phyloP scores from a whole-genome alignment of 1,284 basidiomycete species.

The Trametes sp. region DNA sequence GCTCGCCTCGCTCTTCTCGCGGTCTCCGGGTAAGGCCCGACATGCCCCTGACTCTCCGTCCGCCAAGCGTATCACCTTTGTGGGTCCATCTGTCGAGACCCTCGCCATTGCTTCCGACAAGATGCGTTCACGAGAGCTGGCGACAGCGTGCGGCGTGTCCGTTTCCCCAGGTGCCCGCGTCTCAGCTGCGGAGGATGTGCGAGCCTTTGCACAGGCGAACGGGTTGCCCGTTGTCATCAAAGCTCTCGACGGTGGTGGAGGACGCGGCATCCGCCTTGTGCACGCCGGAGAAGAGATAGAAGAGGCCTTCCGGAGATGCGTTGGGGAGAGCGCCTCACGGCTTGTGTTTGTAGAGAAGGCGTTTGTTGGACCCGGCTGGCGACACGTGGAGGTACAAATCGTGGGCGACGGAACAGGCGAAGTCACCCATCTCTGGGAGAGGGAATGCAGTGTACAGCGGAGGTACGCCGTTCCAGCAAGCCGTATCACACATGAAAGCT shows the following conservation, averaged over 20 bases:
- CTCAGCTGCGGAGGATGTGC: conserved; percentile 43
- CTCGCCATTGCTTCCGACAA: conserved; percentile 60
- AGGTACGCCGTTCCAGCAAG: conserved; percentile 5
- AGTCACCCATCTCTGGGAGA: conserved; percentile 28
- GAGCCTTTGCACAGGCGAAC: conserved; percentile 44
- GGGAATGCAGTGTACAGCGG: conserved; percentile 31
- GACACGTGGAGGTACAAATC: conserved; percentile 30
- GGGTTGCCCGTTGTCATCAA: conserved; percentile 63
- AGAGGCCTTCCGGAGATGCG: conserved; percentile 50
- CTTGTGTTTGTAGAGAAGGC: conserved; percentile 51
- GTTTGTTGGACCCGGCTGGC: conserved; percentile 33
- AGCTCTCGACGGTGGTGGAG: conserved; percentile 63
- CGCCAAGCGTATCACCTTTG: conserved; percentile 47
- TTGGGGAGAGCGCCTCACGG: conserved; percentile 49
- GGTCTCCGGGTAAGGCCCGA: background rate
- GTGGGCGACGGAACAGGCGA: conserved; percentile 23
- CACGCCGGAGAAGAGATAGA: conserved; percentile 39
- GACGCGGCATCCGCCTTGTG: conserved; percentile 57
- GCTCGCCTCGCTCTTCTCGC: conserved; percentile 50
- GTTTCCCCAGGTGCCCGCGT: conserved; percentile 54
- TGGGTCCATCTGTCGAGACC: conserved; percentile 54
- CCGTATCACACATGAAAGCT: background rate
- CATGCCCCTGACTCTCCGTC: no score
- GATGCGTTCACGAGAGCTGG: conserved; percentile 58
- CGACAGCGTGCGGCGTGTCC: conserved; percentile 49